Conservation (phyloP, 768 basidiomycete species). For the Suillus clintonianus region DNA sequence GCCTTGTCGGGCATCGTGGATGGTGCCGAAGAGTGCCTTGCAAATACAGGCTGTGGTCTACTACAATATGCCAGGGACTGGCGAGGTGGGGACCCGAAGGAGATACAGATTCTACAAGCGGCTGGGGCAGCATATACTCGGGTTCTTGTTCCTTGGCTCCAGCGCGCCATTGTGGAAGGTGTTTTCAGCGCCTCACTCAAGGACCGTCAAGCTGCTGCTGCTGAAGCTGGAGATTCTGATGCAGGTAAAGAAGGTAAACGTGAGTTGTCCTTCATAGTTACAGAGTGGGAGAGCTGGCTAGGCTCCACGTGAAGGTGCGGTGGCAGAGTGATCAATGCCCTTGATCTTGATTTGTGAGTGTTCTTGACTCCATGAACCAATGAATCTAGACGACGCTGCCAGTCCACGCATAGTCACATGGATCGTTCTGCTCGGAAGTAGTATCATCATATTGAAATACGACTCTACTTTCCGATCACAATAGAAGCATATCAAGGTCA, state of each 20-base stretch:
- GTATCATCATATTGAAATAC: neutral
- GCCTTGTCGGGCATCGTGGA: slow-evolving; percentile 51
- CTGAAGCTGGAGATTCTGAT: neutral
- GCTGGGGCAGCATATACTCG: slow-evolving; percentile 59
- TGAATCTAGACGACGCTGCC: neutral
- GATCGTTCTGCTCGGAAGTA: too few species aligned
- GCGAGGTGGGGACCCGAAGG: slow-evolving; percentile 36
- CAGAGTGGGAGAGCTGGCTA: slow-evolving; percentile 34
- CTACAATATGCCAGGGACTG: slow-evolving; percentile 44
- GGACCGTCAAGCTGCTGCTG: slow-evolving; percentile 10
- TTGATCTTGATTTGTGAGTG: neutral
- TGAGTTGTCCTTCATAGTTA: slow-evolving; percentile 12
- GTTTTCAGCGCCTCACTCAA: slow-evolving; percentile 54
- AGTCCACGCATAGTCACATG: neutral
- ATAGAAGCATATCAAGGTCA: neutral
- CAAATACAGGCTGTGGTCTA: slow-evolving; percentile 45
- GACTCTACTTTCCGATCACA: neutral
- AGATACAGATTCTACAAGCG: slow-evolving; percentile 43
- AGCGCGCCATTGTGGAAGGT: slow-evolving; percentile 70
- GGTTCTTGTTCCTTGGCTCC: slow-evolving; percentile 70
- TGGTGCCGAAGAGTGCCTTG: slow-evolving; percentile 55
- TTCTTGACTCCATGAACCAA: neutral
- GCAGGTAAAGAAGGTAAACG: neutral
- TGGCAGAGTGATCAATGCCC: neutral
- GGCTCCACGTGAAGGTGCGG: slow-evolving; percentile 1